Evolutionary conservation across 345 rosid genomes (phyloP).

Genomic region (Nasturtium officinale): DNA sequence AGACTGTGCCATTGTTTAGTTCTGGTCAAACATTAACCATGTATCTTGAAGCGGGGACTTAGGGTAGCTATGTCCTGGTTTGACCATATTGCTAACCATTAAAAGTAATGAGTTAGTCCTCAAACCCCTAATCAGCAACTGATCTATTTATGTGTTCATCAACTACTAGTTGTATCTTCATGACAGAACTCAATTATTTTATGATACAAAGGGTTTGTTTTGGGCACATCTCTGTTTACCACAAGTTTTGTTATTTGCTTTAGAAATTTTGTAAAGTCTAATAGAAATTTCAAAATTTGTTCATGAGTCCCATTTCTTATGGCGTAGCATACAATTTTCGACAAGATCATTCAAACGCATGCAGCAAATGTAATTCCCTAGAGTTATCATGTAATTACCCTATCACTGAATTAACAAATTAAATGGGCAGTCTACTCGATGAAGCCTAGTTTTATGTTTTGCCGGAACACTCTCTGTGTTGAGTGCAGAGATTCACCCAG

Average conservation of each 20-base stretch:
- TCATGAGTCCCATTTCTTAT: neutral
- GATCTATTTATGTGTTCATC: neutral
- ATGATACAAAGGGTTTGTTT: neutral
- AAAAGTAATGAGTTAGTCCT: neutral
- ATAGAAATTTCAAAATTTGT: too few species aligned
- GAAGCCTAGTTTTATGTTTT: too few species aligned
- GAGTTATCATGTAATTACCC: too few species aligned
- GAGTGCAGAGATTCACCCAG: too few species aligned
- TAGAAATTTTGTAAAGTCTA: too few species aligned
- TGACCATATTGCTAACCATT: neutral
- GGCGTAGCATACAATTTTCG: neutral
- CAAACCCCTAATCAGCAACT: neutral
- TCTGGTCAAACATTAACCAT: neutral
- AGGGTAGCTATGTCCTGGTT: neutral
- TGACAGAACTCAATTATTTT: neutral
- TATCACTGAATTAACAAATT: too few species aligned
- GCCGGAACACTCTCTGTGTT: too few species aligned
- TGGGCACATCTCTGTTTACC: too few species aligned
- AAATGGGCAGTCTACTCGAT: too few species aligned
- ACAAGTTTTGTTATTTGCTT: too few species aligned
- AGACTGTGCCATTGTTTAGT: neutral
- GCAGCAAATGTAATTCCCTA: too few species aligned
- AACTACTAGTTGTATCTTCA: neutral
- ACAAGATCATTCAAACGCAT: too few species aligned
- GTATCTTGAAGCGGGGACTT: neutral